Percentiles rank a stretch among this genome's conserved stretches.
Conservation (phyloP, 371 early-diverging fungal genomes). For the Dichotomocladium elegans region DNA sequence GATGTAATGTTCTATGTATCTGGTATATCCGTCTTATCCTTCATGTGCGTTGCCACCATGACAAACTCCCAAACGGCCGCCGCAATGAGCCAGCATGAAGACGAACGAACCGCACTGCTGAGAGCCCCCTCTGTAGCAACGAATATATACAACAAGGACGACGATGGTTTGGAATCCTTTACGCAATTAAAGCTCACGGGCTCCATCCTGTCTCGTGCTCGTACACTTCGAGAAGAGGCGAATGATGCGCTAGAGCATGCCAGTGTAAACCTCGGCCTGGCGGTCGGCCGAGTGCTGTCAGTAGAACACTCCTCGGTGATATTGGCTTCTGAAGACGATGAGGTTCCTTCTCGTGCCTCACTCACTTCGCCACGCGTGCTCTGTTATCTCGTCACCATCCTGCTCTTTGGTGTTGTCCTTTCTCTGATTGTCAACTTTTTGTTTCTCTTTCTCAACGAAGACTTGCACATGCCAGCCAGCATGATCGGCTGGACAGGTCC, state of each 20-base stretch:
- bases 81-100: neutral
- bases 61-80: neutral
- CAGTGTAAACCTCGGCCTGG: conserved; percentile 24
- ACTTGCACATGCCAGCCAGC: conserved; percentile 26
- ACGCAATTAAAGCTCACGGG: conserved; percentile 13
- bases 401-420: conserved; percentile 27
- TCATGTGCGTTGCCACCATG: conserved; percentile 15
- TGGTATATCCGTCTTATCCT: conserved; percentile 20
- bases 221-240: conserved; percentile 31
- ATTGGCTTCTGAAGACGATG: neutral
- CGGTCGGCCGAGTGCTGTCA: conserved; percentile 31
- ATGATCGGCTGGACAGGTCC: conserved; percentile 40
- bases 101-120: neutral
- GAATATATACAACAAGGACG: neutral
- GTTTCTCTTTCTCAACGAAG: conserved; percentile 23
- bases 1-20: conserved; percentile 33
- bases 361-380: conserved; percentile 12
- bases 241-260: conserved; percentile 24
- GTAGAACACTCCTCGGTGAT: conserved; percentile 22
- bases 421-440: conserved; percentile 40
- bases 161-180: neutral
- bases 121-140: neutral
- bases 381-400: conserved; percentile 23
- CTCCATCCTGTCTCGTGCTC: neutral
- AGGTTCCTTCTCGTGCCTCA: neutral